Evolutionary conservation across 1,284 basidiomycete genomes (phyloP).

Genomic region (Trichosporon sp.): DNA sequence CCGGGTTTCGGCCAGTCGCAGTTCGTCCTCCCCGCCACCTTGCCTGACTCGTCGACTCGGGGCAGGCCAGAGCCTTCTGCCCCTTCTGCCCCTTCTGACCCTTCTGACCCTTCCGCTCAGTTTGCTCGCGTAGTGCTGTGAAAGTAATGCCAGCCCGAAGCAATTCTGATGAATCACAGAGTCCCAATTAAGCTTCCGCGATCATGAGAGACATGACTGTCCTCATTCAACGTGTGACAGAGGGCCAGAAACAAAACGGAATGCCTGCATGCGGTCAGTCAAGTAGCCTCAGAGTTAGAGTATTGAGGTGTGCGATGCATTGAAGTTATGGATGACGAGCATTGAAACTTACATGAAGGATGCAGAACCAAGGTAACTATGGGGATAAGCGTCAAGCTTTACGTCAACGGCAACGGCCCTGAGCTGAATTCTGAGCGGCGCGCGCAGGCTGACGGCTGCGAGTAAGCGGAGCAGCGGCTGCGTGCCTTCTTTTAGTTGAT

Average conservation of each 20-base stretch:
- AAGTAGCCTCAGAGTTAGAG: background rate
- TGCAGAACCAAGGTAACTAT: conserved; percentile 5
- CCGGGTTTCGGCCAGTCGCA: background rate
- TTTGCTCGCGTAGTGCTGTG: background rate
- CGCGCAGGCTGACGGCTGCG: too few species aligned
- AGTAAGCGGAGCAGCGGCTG: background rate
- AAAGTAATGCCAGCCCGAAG: background rate
- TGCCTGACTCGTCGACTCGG: background rate
- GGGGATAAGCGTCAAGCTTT: background rate
- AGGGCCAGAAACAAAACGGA: background rate
- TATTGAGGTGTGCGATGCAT: background rate
- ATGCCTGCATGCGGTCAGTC: background rate
- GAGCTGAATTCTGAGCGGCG: background rate
- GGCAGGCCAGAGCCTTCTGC: too few species aligned
- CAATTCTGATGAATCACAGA: background rate
- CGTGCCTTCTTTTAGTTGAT: background rate
- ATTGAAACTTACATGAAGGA: background rate
- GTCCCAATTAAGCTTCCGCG: background rate
- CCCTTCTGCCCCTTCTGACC: too few species aligned
- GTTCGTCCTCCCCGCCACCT: background rate
- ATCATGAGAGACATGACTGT: background rate
- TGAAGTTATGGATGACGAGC: background rate
- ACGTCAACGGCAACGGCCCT: conserved; percentile 11
- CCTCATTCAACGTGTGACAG: background rate
- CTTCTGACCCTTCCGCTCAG: too few species aligned